Base-by-base conservation (phyloP, 176 grass and related monocot species). In the Triticum turgidum region DNA sequence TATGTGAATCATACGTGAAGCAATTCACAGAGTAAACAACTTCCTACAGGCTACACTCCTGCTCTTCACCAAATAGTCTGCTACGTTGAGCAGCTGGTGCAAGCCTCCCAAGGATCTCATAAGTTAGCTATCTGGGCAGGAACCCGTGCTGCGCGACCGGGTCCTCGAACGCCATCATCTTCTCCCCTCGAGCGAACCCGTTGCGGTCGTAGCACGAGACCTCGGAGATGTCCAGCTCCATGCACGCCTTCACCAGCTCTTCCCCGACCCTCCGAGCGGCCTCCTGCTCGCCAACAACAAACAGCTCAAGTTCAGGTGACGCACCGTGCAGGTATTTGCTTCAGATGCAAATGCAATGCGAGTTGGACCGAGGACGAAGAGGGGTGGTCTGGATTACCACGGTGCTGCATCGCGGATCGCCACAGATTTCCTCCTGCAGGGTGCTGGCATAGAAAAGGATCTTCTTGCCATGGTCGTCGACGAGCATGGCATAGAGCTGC, bases 201-300 rank as follows among this genome's bases (percentile, higher is more conserved):
- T 98, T 98, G 70, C 90, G 88, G 24, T 96, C 96, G n/a, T 98
- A 98, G 76, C 86, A 89, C 3, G 95, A 98, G 54, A 96, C 77
- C 90, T 96, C 90, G 8, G 82, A 84, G 51, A 98, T 87, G 25
- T 91, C 88, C 76, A 96, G 64, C 69, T 94, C 90, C 71, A 83
- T 59, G 71, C 93, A 94, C 10, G 84, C 79, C 85, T 87, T 85
- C 22, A 96, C 84, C 12, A 98, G 84, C 82, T 91, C 93, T 77
- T 96, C 93, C 20, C 96, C 93, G 12, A 98, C 90, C 78, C 79
- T 92, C 52, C 88, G 88, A 37, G 93, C 82, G 4, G 96, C 93
- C 83, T 96, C 92, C 96, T 98, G 83, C 33, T 9, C 0, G n/a
- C 68, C 47, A 14, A 78, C 58, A 68, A 27, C 7, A 74, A 80